These are phyloP conservation scores for Candida endomychidarum DNA, from an alignment of 805 yeast genomes.

Conservation along the genomic window DNA sequence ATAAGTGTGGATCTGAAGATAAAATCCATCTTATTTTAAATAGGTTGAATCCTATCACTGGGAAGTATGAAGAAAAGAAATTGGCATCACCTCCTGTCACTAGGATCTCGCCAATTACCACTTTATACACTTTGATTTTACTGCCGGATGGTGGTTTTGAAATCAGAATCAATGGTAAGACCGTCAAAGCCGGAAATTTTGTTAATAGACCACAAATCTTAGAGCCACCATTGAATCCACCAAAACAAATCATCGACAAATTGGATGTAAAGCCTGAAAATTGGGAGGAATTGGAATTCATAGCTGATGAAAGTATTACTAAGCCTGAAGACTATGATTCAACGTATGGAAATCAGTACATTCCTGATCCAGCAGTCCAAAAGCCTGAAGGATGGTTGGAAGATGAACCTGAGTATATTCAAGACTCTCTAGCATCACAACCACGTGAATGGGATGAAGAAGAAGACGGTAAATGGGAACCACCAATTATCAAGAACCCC, in stretches of 20 bases:
- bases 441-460: slow-evolving; percentile 89
- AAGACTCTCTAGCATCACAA: slow-evolving; percentile 63
- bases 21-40: slow-evolving; percentile 75
- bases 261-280: slow-evolving; percentile 66
- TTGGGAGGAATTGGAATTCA: slow-evolving; percentile 73
- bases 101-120: slow-evolving; percentile 52
- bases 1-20: slow-evolving; percentile 79
- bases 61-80: slow-evolving; percentile 67
- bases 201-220: slow-evolving; percentile 51
- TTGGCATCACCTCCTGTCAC: slow-evolving; percentile 68
- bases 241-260: slow-evolving; percentile 57
- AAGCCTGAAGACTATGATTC: slow-evolving; percentile 91
- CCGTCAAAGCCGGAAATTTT: slow-evolving; percentile 68
- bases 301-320: slow-evolving; percentile 58
- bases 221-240: slow-evolving; percentile 67
- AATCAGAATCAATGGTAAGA: slow-evolving; percentile 79
- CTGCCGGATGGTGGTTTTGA: slow-evolving; percentile 67
- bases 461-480: slow-evolving; percentile 83
- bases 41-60: slow-evolving; percentile 54
- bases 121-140: slow-evolving; percentile 76
- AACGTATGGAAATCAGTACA: slow-evolving; percentile 52
- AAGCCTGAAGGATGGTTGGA: slow-evolving; percentile 86
- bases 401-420: slow-evolving; percentile 52
- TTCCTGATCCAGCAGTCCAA: slow-evolving; percentile 63
- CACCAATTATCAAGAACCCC: slow-evolving; percentile 73